Conservation (phyloP, 2,329 filamentous ascomycete genomes). For the Talaromyces sp. region DNA sequence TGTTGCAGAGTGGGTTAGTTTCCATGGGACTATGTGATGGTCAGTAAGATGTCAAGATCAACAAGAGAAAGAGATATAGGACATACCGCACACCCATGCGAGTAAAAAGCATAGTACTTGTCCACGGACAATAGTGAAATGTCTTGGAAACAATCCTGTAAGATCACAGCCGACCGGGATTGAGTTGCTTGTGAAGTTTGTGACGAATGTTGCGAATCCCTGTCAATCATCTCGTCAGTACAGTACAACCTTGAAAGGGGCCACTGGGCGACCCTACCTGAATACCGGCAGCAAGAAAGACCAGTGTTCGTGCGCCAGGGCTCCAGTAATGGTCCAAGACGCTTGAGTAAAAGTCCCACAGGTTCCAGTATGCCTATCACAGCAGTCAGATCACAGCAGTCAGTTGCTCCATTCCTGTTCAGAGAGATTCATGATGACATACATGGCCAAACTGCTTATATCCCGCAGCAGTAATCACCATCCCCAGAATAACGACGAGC, state of each 20-base stretch:
- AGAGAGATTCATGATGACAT: not conserved
- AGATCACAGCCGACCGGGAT: slow-evolving; percentile 11
- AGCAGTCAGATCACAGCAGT: not conserved
- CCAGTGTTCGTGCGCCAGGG: slow-evolving; percentile 1
- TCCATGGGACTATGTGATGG: slow-evolving; percentile 5
- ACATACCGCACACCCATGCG: slow-evolving; percentile 9
- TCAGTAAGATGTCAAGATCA: not conserved
- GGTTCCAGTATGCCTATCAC: slow-evolving; percentile 8
- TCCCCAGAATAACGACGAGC: slow-evolving; percentile 7
- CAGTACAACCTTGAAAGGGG: not conserved
- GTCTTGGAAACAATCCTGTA: slow-evolving; percentile 9
- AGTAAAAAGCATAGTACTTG: slow-evolving; percentile 9
- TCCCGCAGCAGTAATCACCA: slow-evolving; percentile 10
- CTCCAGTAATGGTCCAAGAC: slow-evolving; percentile 12
- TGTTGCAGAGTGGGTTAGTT: slow-evolving; percentile 5
- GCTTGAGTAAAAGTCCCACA: slow-evolving; percentile 10
- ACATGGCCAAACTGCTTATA: slow-evolving; percentile 12
- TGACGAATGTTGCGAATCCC: slow-evolving; percentile 12
- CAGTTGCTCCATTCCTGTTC: too few species aligned
- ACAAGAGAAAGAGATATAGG: not conserved
- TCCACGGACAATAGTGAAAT: slow-evolving; percentile 10
- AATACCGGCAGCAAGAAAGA: slow-evolving; percentile 9
- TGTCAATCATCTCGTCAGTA: not conserved
- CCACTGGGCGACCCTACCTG: not conserved
- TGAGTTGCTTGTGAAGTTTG: slow-evolving; percentile 10